Base-by-base conservation (phyloP, 345 rosid species). In the Raphanus sativus region DNA sequence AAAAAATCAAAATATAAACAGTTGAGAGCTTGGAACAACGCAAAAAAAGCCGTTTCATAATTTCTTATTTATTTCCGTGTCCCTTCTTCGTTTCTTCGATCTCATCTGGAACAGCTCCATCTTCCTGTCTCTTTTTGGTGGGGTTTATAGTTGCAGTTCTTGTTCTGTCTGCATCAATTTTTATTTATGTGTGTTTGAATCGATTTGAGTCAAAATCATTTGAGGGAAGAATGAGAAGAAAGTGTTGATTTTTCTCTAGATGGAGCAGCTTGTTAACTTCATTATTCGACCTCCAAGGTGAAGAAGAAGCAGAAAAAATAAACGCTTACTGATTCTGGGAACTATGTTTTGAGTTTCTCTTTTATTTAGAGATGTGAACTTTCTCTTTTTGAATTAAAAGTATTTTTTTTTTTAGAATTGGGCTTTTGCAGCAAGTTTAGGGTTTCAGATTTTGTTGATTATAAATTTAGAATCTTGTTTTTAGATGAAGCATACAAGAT, bases 211-310 rank as follows among this genome's bases (percentile, higher is more conserved):
- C n/a, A 24, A 15, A 33, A 34, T 56, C 11, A 65, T 64, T 48
- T 13, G 26, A 58, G 3, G 30, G 30, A 48, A 69, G 61, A 36
- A 62, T 62, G 74, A 62, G 71, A 61, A 62, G 40, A 75, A n/a
- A 28, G 68, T 21, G 30, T 40, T 75, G 65, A 74, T 79, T 62
- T 21, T 34, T 36, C 6, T 34, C 17, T 17, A 60, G 36, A 80
- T 80, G 82, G 82, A 80, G 79, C 82, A 80, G 62, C 96, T 95
- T 76, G 88, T 95, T 26, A 95, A 84, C 90, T 95, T 95, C 82
- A 89, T 95, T 8, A 92, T 95, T 76, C 89, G 99, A 68, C 99
- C 99, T 67, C 96, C 99, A 83, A 89, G 99, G 99, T 92, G 69
- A 56, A 40, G 3, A 71, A 33, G 40, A 55, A 34, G 34, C 34